phyloP scores from a whole-genome alignment of 2,329 filamentous ascomycete species.

The Neospermospora avenae region DNA sequence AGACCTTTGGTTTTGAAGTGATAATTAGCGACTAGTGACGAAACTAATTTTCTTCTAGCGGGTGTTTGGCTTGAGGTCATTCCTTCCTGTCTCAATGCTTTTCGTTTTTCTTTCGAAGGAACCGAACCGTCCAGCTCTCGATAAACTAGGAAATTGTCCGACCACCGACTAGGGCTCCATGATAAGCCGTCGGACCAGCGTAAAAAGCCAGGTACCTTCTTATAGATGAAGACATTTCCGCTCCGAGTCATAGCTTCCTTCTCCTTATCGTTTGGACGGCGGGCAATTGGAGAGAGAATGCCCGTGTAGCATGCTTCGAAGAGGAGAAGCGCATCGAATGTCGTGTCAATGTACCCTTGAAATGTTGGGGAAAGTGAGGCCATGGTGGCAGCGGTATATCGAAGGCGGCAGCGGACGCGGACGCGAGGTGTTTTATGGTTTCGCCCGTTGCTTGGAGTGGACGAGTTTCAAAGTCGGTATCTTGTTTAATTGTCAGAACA shows the following conservation, averaged over 20 bases:
- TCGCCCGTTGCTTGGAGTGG: no score
- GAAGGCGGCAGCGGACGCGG: no score
- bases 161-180: conserved; percentile 92
- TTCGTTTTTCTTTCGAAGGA: conserved; percentile 79
- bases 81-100: conserved; percentile 67
- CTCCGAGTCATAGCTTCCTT: conserved; percentile 73
- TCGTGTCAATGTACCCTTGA: conserved; percentile 21
- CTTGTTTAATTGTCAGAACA: no score
- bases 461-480: no score
- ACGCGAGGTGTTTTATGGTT: no score
- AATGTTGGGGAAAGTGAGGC: conserved; percentile 16
- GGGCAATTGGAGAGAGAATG: conserved; percentile 70
- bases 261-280: conserved; percentile 83
- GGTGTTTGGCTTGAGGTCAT: no score
- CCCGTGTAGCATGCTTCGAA: conserved; percentile 77
- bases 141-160: conserved; percentile 95
- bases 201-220: conserved; percentile 89
- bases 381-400: conserved; percentile 5
- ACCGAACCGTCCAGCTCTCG: conserved; percentile 97
- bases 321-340: conserved; percentile 64
- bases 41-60: no score
- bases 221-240: conserved; percentile 87
- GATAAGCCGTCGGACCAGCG: conserved; percentile 89
- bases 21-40: conserved; percentile 87
- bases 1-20: conserved; percentile 78